Base-by-base conservation (phyloP, 1,139 yeast genomes). In the Suhomyces guaymorum region DNA sequence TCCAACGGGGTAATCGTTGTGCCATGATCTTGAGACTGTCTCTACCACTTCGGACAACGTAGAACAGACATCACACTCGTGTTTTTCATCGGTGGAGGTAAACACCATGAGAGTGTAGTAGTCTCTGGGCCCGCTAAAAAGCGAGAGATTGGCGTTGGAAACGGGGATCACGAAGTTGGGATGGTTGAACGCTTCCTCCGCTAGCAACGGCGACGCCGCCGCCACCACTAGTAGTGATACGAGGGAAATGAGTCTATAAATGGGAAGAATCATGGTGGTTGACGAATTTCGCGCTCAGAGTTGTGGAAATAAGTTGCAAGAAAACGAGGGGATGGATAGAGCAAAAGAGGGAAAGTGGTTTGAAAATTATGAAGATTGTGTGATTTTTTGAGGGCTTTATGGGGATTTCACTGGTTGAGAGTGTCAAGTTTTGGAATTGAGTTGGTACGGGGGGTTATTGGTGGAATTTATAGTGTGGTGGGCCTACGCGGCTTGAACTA, bases 11-110 rank as follows among this genome's bases (percentile, higher is more conserved):
- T 75, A 64, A 41, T 78, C 75, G 3, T 48, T 37, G 31, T 58
- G 53, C 60, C 79, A 76, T 2, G 76, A 59, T 2, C 47, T 48
- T 1, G 80, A 63, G 1, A 75, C 76, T 26, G 54, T 51, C 4
- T 64, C 51, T 32, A 68, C 59, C 5, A 70, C 55, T 0, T 63
- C 61, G 26, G 63, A 64, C 39, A 78, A 63, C 10, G 54, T 60
- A 7, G 38, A 39, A 45, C 84, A 78, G 22, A 63, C 48, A 0
- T 41, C 55, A 47, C 84, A 78, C 5, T 49, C 57, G 32, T 61
- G 58, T 5, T 61, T 54, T 8, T 55, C 55, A 19, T 54, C 57
- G 1, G 63, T 50, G 6, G 79, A 65, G 0, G 83, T 77, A 30
- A 75, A 59, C 15, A 70, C 54, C 4, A 75, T 32, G 4, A 76